phyloP scores from a whole-genome alignment of 306 rosid species.

The Casuarina equisetifolia region DNA sequence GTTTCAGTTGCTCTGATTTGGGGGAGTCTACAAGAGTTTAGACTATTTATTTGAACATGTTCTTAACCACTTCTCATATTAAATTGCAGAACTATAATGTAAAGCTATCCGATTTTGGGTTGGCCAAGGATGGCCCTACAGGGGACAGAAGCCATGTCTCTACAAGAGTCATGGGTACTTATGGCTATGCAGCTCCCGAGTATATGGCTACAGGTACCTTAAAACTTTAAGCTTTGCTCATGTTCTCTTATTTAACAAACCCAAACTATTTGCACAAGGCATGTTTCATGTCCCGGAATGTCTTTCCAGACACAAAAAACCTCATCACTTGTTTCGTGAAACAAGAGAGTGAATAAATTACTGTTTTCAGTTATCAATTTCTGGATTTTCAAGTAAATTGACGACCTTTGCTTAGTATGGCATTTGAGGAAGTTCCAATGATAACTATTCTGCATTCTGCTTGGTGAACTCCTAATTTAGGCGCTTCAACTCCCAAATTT shows the following conservation, averaged over 20 bases:
- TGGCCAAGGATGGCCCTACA: conserved; percentile 95
- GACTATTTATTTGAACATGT: conserved; percentile 18
- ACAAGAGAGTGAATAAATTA: not conserved
- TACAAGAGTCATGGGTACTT: conserved; percentile 97
- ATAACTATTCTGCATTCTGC: not conserved
- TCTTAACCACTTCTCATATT: conserved; percentile 21
- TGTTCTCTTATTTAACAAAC: not conserved
- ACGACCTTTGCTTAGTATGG: not conserved
- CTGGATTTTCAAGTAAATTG: conserved; percentile 14
- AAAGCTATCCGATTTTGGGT: conserved; percentile 92
- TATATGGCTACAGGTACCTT: conserved; percentile 90
- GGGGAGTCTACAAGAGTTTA: not conserved
- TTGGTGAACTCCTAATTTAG: not conserved
- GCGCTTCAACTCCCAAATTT: not conserved
- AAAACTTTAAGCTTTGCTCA: conserved; percentile 15
- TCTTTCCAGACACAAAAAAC: not conserved
- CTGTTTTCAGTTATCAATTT: conserved; percentile 1
- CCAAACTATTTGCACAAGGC: not conserved
- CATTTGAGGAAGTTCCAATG: not conserved
- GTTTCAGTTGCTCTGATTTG: conserved; percentile 8
- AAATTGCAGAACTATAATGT: conserved; percentile 64
- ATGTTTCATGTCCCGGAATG: not conserved
- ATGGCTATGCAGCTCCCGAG: conserved; percentile 97
- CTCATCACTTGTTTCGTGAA: conserved; percentile 2
- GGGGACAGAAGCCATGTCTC: conserved; percentile 89